phyloP scores from a whole-genome alignment of 495 filamentous ascomycete genomes.

The Penicillium turbatum region DNA sequence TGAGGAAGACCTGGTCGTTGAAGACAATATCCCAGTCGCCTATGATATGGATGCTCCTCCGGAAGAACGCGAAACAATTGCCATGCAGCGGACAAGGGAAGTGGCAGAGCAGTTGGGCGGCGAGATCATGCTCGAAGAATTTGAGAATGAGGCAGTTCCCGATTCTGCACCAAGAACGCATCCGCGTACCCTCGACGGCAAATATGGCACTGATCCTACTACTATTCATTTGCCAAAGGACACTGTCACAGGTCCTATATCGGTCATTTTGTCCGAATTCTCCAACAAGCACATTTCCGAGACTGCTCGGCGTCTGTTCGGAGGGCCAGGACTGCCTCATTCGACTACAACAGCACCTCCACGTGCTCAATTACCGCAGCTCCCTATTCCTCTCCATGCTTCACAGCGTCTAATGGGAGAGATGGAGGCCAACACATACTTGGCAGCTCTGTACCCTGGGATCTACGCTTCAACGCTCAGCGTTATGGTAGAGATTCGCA shows the following conservation, averaged over 20 bases:
- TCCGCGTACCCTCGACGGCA: constrained; percentile 57
- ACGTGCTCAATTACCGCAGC: constrained; percentile 54
- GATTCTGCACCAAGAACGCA: constrained; percentile 50
- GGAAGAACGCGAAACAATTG: constrained; percentile 27
- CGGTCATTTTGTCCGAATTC: constrained; percentile 57
- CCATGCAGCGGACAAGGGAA: constrained; percentile 40
- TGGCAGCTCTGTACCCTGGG: constrained; percentile 75
- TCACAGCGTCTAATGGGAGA: constrained; percentile 68
- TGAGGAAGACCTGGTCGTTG: constrained; percentile 20
- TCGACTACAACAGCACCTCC: constrained; percentile 57
- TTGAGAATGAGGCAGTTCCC: constrained; percentile 49
- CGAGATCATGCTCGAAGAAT: constrained; percentile 45
- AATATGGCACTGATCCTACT: constrained; percentile 61
- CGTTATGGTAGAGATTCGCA: constrained; percentile 75
- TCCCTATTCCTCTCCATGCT: constrained; percentile 64
- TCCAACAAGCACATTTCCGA: constrained; percentile 69
- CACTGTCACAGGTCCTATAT: constrained; percentile 63
- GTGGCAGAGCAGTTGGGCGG: constrained; percentile 45
- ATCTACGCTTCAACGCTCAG: constrained; percentile 72
- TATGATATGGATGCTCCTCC: constrained; percentile 40
- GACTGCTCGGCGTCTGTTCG: constrained; percentile 64
- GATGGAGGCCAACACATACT: constrained; percentile 81
- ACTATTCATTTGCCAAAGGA: constrained; percentile 67
- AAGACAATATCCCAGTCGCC: constrained; percentile 30
- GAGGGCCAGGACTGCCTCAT: constrained; percentile 67